Percentiles rank a stretch among this genome's conserved stretches.
phyloP scores from a whole-genome alignment of 768 basidiomycete genomes.

The Suillus fuscotomentosus region DNA sequence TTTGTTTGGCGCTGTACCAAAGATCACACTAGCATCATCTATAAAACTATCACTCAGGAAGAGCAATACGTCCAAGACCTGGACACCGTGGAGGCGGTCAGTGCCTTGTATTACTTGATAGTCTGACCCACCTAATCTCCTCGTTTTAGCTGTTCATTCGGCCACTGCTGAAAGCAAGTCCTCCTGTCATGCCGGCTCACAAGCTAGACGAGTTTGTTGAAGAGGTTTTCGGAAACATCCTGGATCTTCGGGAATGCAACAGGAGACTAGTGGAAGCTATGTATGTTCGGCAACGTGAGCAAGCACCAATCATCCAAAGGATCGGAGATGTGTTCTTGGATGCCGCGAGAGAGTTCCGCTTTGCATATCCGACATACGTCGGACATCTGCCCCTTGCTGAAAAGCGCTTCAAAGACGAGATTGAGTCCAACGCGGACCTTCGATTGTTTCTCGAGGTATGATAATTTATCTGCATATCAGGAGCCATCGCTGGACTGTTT shows the following conservation, averaged over 20 bases:
- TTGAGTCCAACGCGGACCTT: slow-evolving; percentile 78
- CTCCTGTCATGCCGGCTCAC: slow-evolving; percentile 52
- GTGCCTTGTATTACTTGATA: slow-evolving; percentile 20
- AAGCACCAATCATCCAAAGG: slow-evolving; percentile 74
- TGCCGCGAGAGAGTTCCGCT: slow-evolving; percentile 83
- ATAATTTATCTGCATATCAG: not conserved
- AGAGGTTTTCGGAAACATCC: slow-evolving; percentile 86
- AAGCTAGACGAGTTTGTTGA: slow-evolving; percentile 83
- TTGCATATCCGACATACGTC: slow-evolving; percentile 83
- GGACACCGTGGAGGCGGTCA: slow-evolving; percentile 73
- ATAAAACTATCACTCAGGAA: slow-evolving; percentile 86
- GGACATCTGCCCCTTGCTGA: slow-evolving; percentile 85
- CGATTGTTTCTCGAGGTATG: slow-evolving; percentile 81
- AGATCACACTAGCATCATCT: slow-evolving; percentile 54
- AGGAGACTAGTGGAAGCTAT: slow-evolving; percentile 81
- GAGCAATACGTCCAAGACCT: slow-evolving; percentile 89
- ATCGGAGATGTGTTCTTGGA: slow-evolving; percentile 90
- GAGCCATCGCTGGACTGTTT: slow-evolving; percentile 3
- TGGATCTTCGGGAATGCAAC: slow-evolving; percentile 84
- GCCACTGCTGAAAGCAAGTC: slow-evolving; percentile 50
- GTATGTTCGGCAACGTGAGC: slow-evolving; percentile 81
- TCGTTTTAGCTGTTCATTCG: slow-evolving; percentile 49
- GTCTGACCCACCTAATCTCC: slow-evolving; percentile 24
- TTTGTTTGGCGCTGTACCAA: slow-evolving; percentile 2
- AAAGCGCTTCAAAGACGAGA: slow-evolving; percentile 83